Evolutionary conservation across 139 green algal species (phyloP), one percentile per base, ranked within the genome.

Genomic region (Chlamydomonas schloesseri): DNA sequence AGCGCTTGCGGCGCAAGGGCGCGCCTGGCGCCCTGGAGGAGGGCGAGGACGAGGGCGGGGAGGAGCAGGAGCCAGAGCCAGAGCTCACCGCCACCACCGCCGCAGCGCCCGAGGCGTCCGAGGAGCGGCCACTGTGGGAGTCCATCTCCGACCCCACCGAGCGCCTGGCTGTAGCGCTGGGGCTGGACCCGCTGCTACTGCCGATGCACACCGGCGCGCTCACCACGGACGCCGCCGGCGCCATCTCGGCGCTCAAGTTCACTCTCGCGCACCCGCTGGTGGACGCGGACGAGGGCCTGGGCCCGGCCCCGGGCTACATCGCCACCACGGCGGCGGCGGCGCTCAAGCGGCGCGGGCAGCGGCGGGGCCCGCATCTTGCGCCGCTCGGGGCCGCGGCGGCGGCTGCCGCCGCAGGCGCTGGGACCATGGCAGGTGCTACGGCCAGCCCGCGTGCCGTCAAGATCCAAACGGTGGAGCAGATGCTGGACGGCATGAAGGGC

Each of bases 111-210:
- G 24, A 72, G 36, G 24, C 31, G 36, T 47, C 31, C 3, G 69
- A 82, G 58, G 68, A 71, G 75, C 53, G 21, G 31, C 72, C 78
- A 18, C 42, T 84, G 50, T 93, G 89, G 89, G 89, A 89, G 83
- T 81, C 90, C 53, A 89, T 94, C 21, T 55, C n/a, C 6, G 91
- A 94, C 76, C 91, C 91, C 34, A 93, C 91, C 14, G 89, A 92
- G 83, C 81, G 87, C 36, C 71, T 94, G 67, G 91, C 91, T 53
- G 58, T 94, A 64, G 89, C 89, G 0, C 58, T 94, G 73, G 91
- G 91, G 1, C 70, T 94, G 58, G 84, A 92, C 68, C 89, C 91
- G 10, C 21, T 76, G 33, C 33, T 24, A 3, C 84, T 94, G 47
- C 74, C 91, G 28, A 84, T 94, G 53, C 82, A 94, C 89, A 91